Evolutionary conservation across 257 asterid genomes (phyloP).

Genomic region (Prunella vulgaris): DNA sequence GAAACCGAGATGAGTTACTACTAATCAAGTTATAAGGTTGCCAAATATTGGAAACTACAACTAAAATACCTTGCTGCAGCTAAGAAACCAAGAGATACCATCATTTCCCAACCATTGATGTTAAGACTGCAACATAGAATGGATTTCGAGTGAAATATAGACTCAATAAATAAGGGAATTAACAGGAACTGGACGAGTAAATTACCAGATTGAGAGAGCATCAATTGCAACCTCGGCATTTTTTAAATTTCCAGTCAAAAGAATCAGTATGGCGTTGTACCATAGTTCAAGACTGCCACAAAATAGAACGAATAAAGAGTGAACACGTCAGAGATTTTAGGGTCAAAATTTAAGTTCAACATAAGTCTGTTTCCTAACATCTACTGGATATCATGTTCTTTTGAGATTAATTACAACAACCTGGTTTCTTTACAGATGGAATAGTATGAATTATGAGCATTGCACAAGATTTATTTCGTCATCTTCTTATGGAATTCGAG

Average conservation of each 20-base stretch:
- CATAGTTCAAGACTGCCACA: conserved; percentile 61
- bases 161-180: not conserved
- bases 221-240: conserved; percentile 61
- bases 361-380: too few relatives aligned
- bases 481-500: too few relatives aligned
- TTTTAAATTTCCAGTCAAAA: conserved; percentile 58
- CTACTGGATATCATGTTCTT: not conserved
- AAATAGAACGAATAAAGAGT: not conserved
- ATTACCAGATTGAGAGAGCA: conserved; percentile 75
- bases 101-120: conserved; percentile 77
- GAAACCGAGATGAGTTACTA: not conserved
- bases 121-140: conserved; percentile 43
- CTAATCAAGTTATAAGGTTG: not conserved
- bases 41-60: not conserved
- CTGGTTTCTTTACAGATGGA: not conserved
- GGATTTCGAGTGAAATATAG: not conserved
- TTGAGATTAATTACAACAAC: not conserved
- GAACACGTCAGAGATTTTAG: not conserved
- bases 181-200: not conserved
- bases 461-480: too few relatives aligned
- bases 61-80: conserved; percentile 58
- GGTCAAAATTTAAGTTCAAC: not conserved
- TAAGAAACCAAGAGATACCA: conserved; percentile 68
- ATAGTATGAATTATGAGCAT: not conserved
- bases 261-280: conserved; percentile 64